These are phyloP conservation scores for Saraca asoca DNA, from an alignment of 331 rosid genomes.

Conservation along the genomic window DNA sequence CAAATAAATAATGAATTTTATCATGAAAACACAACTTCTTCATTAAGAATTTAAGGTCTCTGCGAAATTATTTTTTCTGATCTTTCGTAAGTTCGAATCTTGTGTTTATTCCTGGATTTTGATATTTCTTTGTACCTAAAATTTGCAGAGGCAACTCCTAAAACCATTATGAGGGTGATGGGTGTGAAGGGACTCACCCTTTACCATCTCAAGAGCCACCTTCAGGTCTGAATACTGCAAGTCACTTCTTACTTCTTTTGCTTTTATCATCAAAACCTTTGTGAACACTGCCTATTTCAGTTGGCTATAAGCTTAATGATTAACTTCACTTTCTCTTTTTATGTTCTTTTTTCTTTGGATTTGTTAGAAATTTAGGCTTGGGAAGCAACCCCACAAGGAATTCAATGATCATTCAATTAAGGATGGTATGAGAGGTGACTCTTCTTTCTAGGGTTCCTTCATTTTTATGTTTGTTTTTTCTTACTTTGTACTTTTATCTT, in stretches of 20 bases:
- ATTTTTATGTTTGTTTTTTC: background rate
- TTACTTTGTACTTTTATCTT: constrained; percentile 38
- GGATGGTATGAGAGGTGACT: constrained; percentile 88
- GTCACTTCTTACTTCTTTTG: constrained; percentile 35
- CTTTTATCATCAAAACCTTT: constrained; percentile 39
- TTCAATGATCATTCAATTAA: constrained; percentile 92
- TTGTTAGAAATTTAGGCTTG: constrained; percentile 89
- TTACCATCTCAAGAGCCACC: constrained; percentile 99
- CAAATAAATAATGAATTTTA: too few relatives aligned
- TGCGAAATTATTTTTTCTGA: too few relatives aligned
- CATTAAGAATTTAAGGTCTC: too few relatives aligned
- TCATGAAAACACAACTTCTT: too few relatives aligned
- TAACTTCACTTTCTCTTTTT: constrained; percentile 19
- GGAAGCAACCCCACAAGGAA: constrained; percentile 99
- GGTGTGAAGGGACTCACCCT: constrained; percentile 99
- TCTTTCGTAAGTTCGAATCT: too few relatives aligned
- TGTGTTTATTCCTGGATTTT: too few relatives aligned
- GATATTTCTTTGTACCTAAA: too few relatives aligned
- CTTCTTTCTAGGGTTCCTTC: constrained; percentile 65
- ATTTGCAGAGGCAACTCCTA: constrained; percentile 89
- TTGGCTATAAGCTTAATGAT: constrained; percentile 9
- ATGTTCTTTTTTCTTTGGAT: constrained; percentile 27
- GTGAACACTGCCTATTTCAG: constrained; percentile 15
- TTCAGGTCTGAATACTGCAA: constrained; percentile 69
- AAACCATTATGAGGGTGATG: constrained; percentile 99